phyloP scores from a whole-genome alignment of 495 filamentous ascomycete species.

The Darksidea phi region DNA sequence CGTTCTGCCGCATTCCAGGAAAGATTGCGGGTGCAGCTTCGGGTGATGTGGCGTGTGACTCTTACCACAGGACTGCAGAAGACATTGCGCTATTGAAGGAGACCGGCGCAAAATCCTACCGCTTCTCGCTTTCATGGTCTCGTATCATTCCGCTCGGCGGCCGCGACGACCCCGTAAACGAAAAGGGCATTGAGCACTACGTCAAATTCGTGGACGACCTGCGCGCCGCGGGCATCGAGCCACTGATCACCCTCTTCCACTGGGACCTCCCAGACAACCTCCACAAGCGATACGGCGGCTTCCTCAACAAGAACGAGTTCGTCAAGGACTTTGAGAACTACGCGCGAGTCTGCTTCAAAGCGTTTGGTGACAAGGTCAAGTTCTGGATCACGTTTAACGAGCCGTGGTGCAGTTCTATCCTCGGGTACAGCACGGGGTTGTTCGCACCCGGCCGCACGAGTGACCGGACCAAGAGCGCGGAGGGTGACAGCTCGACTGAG shows the following conservation, averaged over 20 bases:
- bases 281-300: constrained; percentile 62
- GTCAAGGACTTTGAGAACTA: constrained; percentile 61
- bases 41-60: constrained; percentile 71
- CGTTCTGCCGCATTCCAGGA: constrained; percentile 68
- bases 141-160: constrained; percentile 68
- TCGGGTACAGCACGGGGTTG: constrained; percentile 59
- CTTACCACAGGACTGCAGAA: constrained; percentile 69
- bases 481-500: constrained; percentile 58
- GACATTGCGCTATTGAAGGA: constrained; percentile 71
- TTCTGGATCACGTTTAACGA: constrained; percentile 69
- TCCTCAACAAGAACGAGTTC: constrained; percentile 60
- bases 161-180: constrained; percentile 61
- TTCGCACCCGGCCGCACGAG: constrained; percentile 62
- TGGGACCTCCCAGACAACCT: constrained; percentile 62
- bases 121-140: constrained; percentile 75
- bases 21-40: constrained; percentile 71
- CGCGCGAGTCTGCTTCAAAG: constrained; percentile 57
- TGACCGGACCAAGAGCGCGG: constrained; percentile 53
- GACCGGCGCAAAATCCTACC: constrained; percentile 63
- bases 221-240: constrained; percentile 57
- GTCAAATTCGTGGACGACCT: constrained; percentile 61
- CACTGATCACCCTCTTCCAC: constrained; percentile 64
- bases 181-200: constrained; percentile 59
- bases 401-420: constrained; percentile 60
- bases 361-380: constrained; percentile 56